phyloP scores from a whole-genome alignment of 371 early-diverging fungal species.

The Choanephora cucurbitarum region DNA sequence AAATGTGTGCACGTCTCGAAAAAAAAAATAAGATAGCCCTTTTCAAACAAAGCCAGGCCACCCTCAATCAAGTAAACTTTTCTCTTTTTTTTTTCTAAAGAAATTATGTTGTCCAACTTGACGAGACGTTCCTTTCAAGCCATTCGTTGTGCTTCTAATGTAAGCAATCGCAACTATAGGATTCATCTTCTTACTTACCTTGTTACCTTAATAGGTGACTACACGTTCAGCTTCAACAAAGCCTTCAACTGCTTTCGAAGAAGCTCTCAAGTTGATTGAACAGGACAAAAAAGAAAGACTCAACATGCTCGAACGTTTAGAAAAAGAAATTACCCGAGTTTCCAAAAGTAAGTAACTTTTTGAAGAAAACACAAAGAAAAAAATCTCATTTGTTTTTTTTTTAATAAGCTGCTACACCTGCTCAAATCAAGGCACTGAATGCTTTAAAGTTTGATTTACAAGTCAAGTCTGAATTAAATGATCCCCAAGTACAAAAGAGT shows the following conservation, averaged over 20 bases:
- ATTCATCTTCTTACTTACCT: no score
- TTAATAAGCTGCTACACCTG: constrained; percentile 45
- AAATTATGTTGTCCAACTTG: not conserved
- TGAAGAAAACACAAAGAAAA: not conserved
- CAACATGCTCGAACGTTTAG: constrained; percentile 53
- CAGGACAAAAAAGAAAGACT: constrained; percentile 63
- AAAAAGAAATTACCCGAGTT: constrained; percentile 54
- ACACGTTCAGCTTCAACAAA: constrained; percentile 28
- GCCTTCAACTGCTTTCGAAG: constrained; percentile 64
- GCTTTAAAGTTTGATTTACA: constrained; percentile 63
- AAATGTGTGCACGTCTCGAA: no score
- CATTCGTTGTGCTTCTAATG: constrained; percentile 4
- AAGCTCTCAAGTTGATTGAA: constrained; percentile 73
- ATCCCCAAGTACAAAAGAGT: constrained; percentile 71
- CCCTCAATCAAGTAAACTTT: not conserved
- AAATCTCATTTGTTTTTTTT: constrained; percentile 2
- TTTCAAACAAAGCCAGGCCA: not conserved
- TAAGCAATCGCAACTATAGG: no score
- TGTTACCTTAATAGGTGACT: constrained; percentile 6
- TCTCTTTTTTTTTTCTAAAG: not conserved
- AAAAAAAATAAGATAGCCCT: no score
- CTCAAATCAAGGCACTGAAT: constrained; percentile 55
- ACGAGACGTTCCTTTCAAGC: not conserved
- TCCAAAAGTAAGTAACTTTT: constrained; percentile 42
- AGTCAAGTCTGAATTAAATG: constrained; percentile 74